These are phyloP conservation scores for Cadophora malorum DNA, from an alignment of 2,329 filamentous ascomycete genomes.

Conservation along the genomic window DNA sequence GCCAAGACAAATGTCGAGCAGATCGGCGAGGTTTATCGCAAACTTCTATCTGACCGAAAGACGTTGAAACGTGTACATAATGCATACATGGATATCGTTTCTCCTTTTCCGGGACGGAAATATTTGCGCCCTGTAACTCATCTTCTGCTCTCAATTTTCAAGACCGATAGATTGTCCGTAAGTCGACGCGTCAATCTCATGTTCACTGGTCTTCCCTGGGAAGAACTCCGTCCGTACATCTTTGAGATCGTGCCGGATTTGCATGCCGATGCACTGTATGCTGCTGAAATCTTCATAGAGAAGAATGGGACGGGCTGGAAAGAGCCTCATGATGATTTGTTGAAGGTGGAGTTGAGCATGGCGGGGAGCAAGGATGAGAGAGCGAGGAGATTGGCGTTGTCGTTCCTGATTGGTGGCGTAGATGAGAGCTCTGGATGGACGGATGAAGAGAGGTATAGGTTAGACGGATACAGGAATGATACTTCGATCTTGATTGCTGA, in stretches of 20 bases:
- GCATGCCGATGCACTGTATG: conserved; percentile 26
- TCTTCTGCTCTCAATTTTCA: conserved; percentile 20
- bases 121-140: conserved; percentile 13
- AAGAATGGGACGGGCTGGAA: conserved; percentile 14
- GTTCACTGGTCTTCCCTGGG: conserved; percentile 22
- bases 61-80: conserved; percentile 16
- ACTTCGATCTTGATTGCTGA: conserved; percentile 23
- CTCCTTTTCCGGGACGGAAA: conserved; percentile 3
- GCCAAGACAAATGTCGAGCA: conserved; percentile 15
- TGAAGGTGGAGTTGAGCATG: conserved; percentile 24
- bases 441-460: conserved; percentile 17
- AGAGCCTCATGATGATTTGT: conserved; percentile 18
- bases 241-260: conserved; percentile 23
- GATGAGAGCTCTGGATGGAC: conserved; percentile 20
- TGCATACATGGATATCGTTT: conserved; percentile 11
- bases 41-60: conserved; percentile 4
- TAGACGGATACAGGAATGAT: conserved; percentile 23
- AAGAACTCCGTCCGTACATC: conserved; percentile 16
- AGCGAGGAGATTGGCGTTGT: conserved; percentile 24
- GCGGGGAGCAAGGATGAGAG: conserved; percentile 24
- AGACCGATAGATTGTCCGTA: conserved; percentile 22
- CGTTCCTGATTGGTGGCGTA: conserved; percentile 21
- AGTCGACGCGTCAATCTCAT: conserved; percentile 23
- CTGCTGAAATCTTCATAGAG: conserved; percentile 4
- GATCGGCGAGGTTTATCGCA: conserved; percentile 20